Evolutionary conservation across 2,329 filamentous ascomycete species (phyloP), one percentile per base, ranked within the genome.

Genomic region (Xylariomycetidae sp.): DNA sequence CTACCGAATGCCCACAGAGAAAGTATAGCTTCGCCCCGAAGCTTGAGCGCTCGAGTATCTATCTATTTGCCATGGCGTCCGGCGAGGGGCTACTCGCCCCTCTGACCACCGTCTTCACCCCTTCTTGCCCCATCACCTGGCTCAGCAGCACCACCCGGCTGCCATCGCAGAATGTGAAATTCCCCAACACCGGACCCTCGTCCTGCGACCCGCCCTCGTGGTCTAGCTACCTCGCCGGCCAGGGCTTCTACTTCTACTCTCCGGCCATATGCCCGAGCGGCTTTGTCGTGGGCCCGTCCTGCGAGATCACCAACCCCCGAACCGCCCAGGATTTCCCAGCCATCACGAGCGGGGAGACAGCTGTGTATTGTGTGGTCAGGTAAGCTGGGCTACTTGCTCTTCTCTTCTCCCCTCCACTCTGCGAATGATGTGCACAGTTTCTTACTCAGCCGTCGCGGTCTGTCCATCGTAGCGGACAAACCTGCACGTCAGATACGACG

Each of bases 71-170:
- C n/a, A n/a, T n/a, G n/a, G n/a, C n/a, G n/a, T n/a, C n/a, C n/a
- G n/a, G n/a, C n/a, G n/a, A n/a, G n/a, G n/a, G n/a, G 28, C 44
- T 41, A 3, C 51, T 67, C 23, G 57, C 59, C 22, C 54, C 61
- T 10, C 55, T 66, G 30, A 64, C 62, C 15, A 61, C 61, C 27
- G 42, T 66, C 27, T 67, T 66, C 44, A 59, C 49, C 16, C 62
- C 60, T 6, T 56, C 61, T 4, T 66, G 64, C 40, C 29, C 56
- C 20, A 60, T 50, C 9, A 53, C 56, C 8, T 66, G 62, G 62
- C 50, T 66, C n/a, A 30, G 65, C 16, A 63, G 61, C 2, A 56
- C 54, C 2, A 57, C 55, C 16, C 57, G 58, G 40, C 33, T 56
- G 23, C 61, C 58, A 1, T 66, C 62, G 3, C 61, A 66, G 40